phyloP scores from a whole-genome alignment of 179 eudicot species.

The Silene vulgaris region DNA sequence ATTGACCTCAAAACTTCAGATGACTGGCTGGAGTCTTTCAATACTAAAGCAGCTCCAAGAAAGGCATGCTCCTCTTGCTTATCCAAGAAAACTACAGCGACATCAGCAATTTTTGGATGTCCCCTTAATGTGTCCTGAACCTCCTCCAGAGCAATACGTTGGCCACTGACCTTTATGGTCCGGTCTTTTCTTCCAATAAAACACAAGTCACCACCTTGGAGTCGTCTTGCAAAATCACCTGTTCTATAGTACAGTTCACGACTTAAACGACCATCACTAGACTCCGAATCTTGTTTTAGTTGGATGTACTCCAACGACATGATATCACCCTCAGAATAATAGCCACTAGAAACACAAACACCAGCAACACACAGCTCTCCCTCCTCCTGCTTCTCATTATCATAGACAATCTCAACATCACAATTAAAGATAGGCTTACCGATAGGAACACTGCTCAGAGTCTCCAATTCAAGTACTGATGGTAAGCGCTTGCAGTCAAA shows the following conservation, averaged over 20 bases:
- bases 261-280: slow-evolving; percentile 9
- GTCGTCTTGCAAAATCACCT: slow-evolving; percentile 77
- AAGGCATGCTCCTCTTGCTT: slow-evolving; percentile 40
- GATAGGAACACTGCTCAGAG: slow-evolving; percentile 63
- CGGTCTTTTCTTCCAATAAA: slow-evolving; percentile 89
- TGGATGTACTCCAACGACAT: slow-evolving; percentile 36
- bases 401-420: slow-evolving; percentile 49
- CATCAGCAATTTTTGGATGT: slow-evolving; percentile 56
- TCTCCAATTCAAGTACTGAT: slow-evolving; percentile 47
- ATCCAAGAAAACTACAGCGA: slow-evolving; percentile 58
- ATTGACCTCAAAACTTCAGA: slow-evolving; percentile 39
- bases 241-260: slow-evolving; percentile 49
- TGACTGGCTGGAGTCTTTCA: slow-evolving; percentile 26
- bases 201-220: slow-evolving; percentile 63
- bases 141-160: slow-evolving; percentile 87
- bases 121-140: slow-evolving; percentile 59
- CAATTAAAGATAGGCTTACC: slow-evolving; percentile 72
- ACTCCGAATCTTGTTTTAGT: slow-evolving; percentile 30
- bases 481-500: slow-evolving; percentile 72
- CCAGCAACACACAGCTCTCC: slow-evolving; percentile 84
- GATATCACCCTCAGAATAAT: slow-evolving; percentile 36
- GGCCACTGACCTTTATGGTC: slow-evolving; percentile 71
- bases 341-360: slow-evolving; percentile 66
- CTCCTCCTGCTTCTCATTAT: slow-evolving; percentile 45
- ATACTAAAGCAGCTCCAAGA: slow-evolving; percentile 62